These are phyloP conservation scores for Peltaster fructicola DNA, from an alignment of 2,329 filamentous ascomycete genomes.

Conservation along the genomic window DNA sequence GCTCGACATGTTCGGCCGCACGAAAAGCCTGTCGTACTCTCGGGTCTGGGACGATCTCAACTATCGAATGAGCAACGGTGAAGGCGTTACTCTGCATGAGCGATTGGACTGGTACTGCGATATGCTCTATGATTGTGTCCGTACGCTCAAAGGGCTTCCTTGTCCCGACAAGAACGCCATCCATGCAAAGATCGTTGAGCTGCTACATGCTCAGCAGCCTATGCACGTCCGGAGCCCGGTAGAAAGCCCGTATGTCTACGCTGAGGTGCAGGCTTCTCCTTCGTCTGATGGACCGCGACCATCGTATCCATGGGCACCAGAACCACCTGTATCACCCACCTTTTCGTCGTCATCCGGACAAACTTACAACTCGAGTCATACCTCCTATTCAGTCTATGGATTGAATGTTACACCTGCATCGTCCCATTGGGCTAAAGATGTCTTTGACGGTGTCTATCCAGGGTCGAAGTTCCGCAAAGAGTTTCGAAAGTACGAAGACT, in stretches of 20 bases:
- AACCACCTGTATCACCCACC: slow-evolving; percentile 24
- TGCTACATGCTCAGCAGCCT: too few relatives aligned
- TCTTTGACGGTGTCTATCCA: slow-evolving; percentile 26
- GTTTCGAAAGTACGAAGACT: slow-evolving; percentile 5
- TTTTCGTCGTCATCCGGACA: slow-evolving; percentile 26
- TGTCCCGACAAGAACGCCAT: too few relatives aligned
- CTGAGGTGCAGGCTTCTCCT: too few relatives aligned
- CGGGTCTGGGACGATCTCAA: slow-evolving; percentile 34
- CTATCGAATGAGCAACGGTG: slow-evolving; percentile 28
- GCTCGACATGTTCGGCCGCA: slow-evolving; percentile 27
- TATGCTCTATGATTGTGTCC: slow-evolving; percentile 29
- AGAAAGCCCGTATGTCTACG: too few relatives aligned
- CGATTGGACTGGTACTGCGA: slow-evolving; percentile 33
- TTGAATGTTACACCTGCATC: too few relatives aligned
- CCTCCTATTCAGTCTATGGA: slow-evolving; percentile 12
- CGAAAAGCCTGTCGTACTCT: slow-evolving; percentile 24
- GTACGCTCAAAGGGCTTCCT: too few relatives aligned
- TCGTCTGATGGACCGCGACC: too few relatives aligned
- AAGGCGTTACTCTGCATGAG: slow-evolving; percentile 27
- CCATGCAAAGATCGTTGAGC: too few relatives aligned
- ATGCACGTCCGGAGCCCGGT: too few relatives aligned
- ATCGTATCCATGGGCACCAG: slow-evolving; percentile 20
- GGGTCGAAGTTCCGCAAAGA: slow-evolving; percentile 19
- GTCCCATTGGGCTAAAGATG: slow-evolving; percentile 25
- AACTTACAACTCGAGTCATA: slow-evolving; percentile 19